phyloP scores from a whole-genome alignment of 202 grass and related monocot species.

The Schoenoplectus tabernaemontani region DNA sequence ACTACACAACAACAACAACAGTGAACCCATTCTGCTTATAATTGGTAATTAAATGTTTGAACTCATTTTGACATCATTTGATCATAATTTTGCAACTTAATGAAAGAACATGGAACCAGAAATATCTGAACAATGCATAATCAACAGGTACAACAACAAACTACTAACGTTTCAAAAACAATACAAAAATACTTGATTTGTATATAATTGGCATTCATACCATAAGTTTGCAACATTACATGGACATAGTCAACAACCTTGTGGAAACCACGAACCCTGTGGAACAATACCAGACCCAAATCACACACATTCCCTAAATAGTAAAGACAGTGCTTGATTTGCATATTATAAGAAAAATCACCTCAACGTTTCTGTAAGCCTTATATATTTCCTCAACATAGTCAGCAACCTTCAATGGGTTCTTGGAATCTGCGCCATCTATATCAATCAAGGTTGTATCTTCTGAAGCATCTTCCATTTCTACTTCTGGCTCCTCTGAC shows the following conservation, averaged over 20 bases:
- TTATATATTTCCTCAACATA: slow-evolving; percentile 70
- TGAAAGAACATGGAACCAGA: not conserved
- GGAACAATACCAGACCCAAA: not conserved
- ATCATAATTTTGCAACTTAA: not conserved
- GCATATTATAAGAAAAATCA: slow-evolving; percentile 22
- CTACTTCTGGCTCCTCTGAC: slow-evolving; percentile 33
- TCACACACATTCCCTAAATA: not conserved
- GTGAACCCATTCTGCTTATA: not conserved
- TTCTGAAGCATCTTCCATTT: slow-evolving; percentile 43
- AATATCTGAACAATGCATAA: not conserved
- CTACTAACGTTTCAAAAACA: not conserved
- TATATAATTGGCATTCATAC: not conserved
- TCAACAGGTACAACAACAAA: not conserved
- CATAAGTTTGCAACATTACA: not conserved
- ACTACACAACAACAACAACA: not conserved
- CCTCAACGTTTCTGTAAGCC: slow-evolving; percentile 74
- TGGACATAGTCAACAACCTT: not conserved
- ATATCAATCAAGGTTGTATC: slow-evolving; percentile 39
- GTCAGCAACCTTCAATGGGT: slow-evolving; percentile 51
- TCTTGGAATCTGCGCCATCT: slow-evolving; percentile 38
- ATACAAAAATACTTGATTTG: not conserved
- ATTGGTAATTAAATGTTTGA: not conserved
- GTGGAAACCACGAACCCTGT: not conserved
- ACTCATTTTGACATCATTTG: not conserved
- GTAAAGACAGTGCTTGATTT: not conserved